Conservation (phyloP, 176 grass and related monocot species). For the Juncus effusus region DNA sequence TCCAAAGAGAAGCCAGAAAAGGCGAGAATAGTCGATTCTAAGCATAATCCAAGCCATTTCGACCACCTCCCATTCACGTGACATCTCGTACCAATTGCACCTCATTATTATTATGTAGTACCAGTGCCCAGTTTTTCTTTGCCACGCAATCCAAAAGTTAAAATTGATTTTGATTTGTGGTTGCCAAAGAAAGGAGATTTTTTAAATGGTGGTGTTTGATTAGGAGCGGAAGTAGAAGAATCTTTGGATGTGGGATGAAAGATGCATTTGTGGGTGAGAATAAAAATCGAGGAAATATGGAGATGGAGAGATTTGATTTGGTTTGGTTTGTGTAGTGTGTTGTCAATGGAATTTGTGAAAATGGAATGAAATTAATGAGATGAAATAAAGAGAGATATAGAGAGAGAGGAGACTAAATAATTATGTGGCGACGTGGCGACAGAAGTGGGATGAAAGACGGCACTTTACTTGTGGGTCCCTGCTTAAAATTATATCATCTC, state of each 20-base stretch:
- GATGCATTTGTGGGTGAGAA: slow-evolving; percentile 34
- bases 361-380: background rate
- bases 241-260: slow-evolving; percentile 30
- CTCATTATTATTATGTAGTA: slow-evolving; percentile 34
- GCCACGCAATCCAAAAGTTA: background rate
- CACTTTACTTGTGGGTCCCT: slow-evolving; percentile 18
- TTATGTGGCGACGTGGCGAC: slow-evolving; percentile 25
- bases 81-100: slow-evolving; percentile 20
- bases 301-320: too few relatives aligned
- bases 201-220: background rate
- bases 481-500: too few relatives aligned
- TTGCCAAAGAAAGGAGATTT: background rate
- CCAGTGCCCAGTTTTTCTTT: background rate
- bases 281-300: background rate
- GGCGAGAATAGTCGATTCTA: slow-evolving; percentile 34
- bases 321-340: background rate
- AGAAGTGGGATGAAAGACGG: slow-evolving; percentile 27
- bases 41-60: slow-evolving; percentile 50
- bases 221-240: slow-evolving; percentile 54
- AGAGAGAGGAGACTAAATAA: background rate
- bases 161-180: background rate
- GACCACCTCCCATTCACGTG: slow-evolving; percentile 28
- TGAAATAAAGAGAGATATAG: background rate
- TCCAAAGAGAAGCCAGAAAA: slow-evolving; percentile 54
- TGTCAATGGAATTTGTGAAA: slow-evolving; percentile 12